phyloP scores from a whole-genome alignment of 306 rosid species.

The Prunus salicina region DNA sequence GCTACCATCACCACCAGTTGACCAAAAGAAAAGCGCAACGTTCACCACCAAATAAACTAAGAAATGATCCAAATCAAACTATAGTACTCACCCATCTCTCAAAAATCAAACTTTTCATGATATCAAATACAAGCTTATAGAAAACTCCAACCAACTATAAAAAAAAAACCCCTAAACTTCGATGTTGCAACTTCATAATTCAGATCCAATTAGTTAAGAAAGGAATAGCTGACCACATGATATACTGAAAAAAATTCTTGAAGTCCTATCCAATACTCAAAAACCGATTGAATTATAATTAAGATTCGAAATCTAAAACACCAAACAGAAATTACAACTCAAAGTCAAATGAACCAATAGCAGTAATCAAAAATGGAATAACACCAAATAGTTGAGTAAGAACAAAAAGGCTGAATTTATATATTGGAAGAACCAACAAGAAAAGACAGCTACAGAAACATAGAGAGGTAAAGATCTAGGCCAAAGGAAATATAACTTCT shows the following conservation, averaged over 20 bases:
- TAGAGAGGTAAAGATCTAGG: constrained; percentile 25
- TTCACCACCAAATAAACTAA: constrained; percentile 6
- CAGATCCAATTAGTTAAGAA: constrained; percentile 48
- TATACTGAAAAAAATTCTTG: neutral
- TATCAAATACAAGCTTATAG: constrained; percentile 19
- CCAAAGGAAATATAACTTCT: constrained; percentile 12
- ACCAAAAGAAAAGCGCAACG: no score
- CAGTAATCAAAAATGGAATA: neutral
- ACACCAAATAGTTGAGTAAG: neutral
- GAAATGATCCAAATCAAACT: constrained; percentile 6
- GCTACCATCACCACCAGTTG: neutral
- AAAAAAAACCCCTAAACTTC: neutral
- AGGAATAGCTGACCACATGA: constrained; percentile 16
- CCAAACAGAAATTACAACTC: neutral
- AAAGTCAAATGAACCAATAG: neutral
- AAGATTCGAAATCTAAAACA: neutral
- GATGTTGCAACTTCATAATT: constrained; percentile 14
- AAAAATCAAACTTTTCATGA: constrained; percentile 15
- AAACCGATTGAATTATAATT: neutral
- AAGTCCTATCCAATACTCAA: neutral
- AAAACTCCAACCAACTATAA: neutral
- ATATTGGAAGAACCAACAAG: neutral
- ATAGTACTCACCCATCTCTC: neutral
- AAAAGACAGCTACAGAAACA: neutral
- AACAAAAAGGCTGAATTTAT: neutral